These are phyloP conservation scores for Chaetoceros muelleri DNA, from an alignment of 108 stramenopile species.

Conservation along the genomic window DNA sequence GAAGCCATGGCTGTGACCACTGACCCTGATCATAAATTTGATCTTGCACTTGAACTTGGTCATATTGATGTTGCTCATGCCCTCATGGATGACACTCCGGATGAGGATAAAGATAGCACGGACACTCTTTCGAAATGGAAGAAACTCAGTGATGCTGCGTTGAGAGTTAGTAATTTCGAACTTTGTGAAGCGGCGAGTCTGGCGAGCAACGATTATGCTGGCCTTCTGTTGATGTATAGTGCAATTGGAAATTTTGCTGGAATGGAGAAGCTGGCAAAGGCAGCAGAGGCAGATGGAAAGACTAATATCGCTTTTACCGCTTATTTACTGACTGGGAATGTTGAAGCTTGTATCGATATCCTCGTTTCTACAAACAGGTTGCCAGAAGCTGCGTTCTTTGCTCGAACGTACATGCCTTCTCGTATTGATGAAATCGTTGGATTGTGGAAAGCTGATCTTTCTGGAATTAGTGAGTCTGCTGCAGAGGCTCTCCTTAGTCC, in stretches of 20 bases:
- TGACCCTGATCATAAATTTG: conserved; percentile 95
- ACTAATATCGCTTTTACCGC: conserved; percentile 95
- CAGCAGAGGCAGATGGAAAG: conserved; percentile 69
- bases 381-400: conserved; percentile 98
- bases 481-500: conserved; percentile 88
- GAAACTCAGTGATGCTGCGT: conserved; percentile 93
- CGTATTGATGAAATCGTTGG: conserved; percentile 80
- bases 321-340: conserved; percentile 80
- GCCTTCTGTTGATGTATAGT: conserved; percentile 89
- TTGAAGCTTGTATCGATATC: conserved; percentile 89
- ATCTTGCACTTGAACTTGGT: conserved; percentile 91
- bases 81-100: conserved; percentile 74
- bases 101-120: conserved; percentile 81
- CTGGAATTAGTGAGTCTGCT: conserved; percentile 74
- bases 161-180: conserved; percentile 84
- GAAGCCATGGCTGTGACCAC: conserved; percentile 93
- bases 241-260: conserved; percentile 87
- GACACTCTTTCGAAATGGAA: conserved; percentile 97
- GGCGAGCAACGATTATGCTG: conserved; percentile 86
- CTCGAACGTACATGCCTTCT: conserved; percentile 94
- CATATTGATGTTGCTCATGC: conserved; percentile 79
- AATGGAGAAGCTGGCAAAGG: conserved; percentile 75
- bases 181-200: conserved; percentile 88
- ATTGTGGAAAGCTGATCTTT: conserved; percentile 90
- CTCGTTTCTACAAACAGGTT: conserved; percentile 81